phyloP scores from a whole-genome alignment of 2,329 filamentous ascomycete species.

The Pseudogymnoascus verrucosus region DNA sequence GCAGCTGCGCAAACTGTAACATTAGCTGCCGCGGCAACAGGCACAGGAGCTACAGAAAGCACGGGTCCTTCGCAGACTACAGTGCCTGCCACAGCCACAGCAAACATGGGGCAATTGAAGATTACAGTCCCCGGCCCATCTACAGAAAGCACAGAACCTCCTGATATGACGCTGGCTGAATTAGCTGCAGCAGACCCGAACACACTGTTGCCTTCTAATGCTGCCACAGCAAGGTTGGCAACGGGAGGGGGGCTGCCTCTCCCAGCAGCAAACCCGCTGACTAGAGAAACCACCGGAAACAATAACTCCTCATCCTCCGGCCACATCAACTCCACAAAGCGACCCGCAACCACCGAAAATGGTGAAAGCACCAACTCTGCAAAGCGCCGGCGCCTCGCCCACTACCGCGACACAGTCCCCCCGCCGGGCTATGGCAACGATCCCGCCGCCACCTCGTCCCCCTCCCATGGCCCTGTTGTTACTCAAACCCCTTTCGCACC shows the following conservation, averaged over 20 bases:
- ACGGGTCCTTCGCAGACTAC: not conserved
- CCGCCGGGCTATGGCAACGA: not conserved
- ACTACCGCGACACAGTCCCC: not conserved
- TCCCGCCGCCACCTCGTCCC: not conserved
- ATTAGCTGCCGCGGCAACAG: not conserved
- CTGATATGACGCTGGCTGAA: not conserved
- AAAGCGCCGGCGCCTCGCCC: not conserved
- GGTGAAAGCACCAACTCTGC: not conserved
- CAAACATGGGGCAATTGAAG: not conserved
- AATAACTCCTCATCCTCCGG: not conserved
- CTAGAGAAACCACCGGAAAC: too few relatives aligned
- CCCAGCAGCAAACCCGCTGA: not conserved
- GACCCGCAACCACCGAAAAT: not conserved
- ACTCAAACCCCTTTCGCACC: constrained; percentile 13
- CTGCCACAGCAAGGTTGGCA: not conserved
- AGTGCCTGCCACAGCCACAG: not conserved
- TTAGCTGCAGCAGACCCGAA: not conserved
- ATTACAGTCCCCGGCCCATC: not conserved
- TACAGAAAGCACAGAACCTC: not conserved
- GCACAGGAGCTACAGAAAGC: not conserved
- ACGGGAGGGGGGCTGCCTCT: too few relatives aligned
- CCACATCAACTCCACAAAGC: not conserved
- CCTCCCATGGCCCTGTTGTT: not conserved
- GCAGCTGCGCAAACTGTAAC: not conserved
- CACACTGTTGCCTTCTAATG: not conserved